Conservation (phyloP, 2,329 filamentous ascomycete species). For the Beauveria australis region DNA sequence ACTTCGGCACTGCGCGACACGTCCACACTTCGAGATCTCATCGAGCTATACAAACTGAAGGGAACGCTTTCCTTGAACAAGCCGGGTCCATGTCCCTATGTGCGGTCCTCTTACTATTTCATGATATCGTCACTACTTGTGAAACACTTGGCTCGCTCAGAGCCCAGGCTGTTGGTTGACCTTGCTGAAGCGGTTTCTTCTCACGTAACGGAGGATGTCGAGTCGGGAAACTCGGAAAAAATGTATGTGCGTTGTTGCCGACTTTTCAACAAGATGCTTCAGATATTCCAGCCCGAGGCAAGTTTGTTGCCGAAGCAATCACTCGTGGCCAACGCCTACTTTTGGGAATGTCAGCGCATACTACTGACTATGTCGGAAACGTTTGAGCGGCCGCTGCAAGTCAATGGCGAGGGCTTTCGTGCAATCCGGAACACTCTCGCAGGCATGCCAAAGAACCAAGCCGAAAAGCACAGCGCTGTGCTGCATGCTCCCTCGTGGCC, state of each 20-base stretch:
- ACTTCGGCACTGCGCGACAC: constrained; percentile 19
- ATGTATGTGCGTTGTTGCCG: constrained; percentile 22
- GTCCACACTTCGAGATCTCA: constrained; percentile 19
- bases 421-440: constrained; percentile 47
- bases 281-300: constrained; percentile 20
- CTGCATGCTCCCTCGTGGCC: constrained; percentile 50
- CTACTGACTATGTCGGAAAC: constrained; percentile 44
- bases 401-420: constrained; percentile 43
- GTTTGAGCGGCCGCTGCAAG: constrained; percentile 39
- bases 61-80: neutral
- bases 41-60: constrained; percentile 18
- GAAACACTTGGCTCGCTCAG: constrained; percentile 24
- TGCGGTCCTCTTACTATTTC: constrained; percentile 18
- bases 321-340: constrained; percentile 22
- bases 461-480: constrained; percentile 39
- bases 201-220: constrained; percentile 19
- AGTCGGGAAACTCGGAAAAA: constrained; percentile 13
- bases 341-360: constrained; percentile 49
- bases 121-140: constrained; percentile 20
- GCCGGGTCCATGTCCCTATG: constrained; percentile 7
- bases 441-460: constrained; percentile 42
- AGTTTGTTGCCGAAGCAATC: constrained; percentile 18
- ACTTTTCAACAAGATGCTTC: constrained; percentile 24
- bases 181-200: constrained; percentile 21
- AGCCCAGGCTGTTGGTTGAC: constrained; percentile 25